Conservation (phyloP, 2,329 filamentous ascomycete genomes). For the Claviceps quebecensis region DNA sequence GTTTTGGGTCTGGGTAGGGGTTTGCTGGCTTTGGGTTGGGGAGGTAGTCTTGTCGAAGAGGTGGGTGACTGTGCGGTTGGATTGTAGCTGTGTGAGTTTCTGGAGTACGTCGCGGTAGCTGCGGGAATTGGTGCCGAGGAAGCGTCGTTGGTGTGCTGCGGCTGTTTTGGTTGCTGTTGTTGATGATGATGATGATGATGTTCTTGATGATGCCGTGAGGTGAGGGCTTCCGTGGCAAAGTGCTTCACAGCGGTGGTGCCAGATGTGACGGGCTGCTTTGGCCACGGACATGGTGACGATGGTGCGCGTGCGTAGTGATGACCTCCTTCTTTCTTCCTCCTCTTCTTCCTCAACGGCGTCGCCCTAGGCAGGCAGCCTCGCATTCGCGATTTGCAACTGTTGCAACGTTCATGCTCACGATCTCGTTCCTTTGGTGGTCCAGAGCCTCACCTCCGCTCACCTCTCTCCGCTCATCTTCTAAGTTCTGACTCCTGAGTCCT, state of each 20-base stretch:
- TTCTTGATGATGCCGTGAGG: not conserved
- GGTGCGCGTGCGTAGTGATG: not conserved
- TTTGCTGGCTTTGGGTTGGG: not conserved
- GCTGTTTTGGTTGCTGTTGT: not conserved
- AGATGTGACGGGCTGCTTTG: not conserved
- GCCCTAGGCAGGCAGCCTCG: too few relatives aligned
- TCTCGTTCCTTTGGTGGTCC: too few relatives aligned
- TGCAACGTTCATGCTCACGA: too few relatives aligned
- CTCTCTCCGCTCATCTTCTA: too few relatives aligned
- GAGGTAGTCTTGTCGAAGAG: conserved; percentile 26
- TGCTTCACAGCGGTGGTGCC: not conserved
- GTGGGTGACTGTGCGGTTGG: conserved; percentile 54
- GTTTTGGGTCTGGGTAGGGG: conserved; percentile 16
- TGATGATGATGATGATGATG: not conserved
- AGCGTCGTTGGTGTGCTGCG: not conserved
- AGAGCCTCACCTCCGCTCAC: too few relatives aligned
- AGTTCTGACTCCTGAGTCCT: too few relatives aligned
- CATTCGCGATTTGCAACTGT: too few relatives aligned
- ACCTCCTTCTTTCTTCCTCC: not conserved
- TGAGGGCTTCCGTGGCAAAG: not conserved
- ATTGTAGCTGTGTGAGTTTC: conserved; percentile 63
- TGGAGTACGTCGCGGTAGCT: conserved; percentile 54
- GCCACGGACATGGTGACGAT: not conserved
- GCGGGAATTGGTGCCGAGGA: conserved; percentile 13
- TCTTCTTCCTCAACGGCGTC: not conserved